phyloP scores from a whole-genome alignment of 169 alveolate genomes.

The Plasmodium vivax region DNA sequence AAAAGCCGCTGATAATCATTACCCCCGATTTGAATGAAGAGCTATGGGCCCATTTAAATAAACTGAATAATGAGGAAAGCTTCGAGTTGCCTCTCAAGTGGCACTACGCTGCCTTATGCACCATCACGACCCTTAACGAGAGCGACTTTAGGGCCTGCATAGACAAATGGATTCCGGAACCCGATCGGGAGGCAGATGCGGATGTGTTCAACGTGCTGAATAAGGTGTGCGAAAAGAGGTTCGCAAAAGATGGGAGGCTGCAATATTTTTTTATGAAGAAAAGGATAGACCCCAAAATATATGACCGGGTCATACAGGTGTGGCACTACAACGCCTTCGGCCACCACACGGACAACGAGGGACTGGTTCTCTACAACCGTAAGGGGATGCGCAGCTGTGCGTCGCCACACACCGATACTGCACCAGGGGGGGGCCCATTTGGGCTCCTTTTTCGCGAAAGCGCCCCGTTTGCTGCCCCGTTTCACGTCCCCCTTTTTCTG shows the following conservation, averaged over 20 bases:
- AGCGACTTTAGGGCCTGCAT: conserved; percentile 75
- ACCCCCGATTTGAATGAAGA: conserved; percentile 82
- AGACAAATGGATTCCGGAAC: conserved; percentile 84
- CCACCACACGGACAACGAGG: conserved; percentile 86
- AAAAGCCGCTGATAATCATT: conserved; percentile 85
- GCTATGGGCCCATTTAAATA: conserved; percentile 78
- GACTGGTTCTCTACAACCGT: conserved; percentile 84
- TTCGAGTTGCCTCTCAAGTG: conserved; percentile 86
- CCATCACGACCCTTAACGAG: conserved; percentile 76
- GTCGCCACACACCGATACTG: background rate
- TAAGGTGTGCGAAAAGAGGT: conserved; percentile 76
- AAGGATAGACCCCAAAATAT: conserved; percentile 78
- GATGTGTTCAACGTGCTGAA: conserved; percentile 82
- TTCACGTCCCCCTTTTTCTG: background rate
- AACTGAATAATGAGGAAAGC: conserved; percentile 75
- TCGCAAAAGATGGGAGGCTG: conserved; percentile 41
- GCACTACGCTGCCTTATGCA: conserved; percentile 89
- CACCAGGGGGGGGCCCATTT: background rate
- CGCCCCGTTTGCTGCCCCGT: no score
- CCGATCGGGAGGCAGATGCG: conserved; percentile 77
- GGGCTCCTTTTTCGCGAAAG: background rate
- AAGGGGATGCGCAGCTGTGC: conserved; percentile 14
- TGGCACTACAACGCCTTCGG: conserved; percentile 90
- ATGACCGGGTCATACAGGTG: conserved; percentile 84
- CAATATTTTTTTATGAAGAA: conserved; percentile 74